Percentiles rank a stretch among this genome's conserved stretches.
Evolutionary conservation across 1,139 yeast species (phyloP).

Genomic region (Candida sp.): DNA sequence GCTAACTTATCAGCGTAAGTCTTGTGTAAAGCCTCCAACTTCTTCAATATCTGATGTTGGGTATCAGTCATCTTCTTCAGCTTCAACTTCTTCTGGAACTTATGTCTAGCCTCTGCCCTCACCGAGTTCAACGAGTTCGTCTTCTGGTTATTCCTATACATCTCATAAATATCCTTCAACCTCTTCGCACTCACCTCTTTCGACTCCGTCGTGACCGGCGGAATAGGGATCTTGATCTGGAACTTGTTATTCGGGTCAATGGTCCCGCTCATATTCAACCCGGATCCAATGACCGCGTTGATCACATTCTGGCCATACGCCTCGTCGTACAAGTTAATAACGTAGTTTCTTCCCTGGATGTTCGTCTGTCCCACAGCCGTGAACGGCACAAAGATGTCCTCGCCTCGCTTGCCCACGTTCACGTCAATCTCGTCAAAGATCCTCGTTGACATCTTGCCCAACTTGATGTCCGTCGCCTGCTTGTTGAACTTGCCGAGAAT

Average conservation of each 20-base stretch:
- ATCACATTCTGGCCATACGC: slow-evolving; percentile 67
- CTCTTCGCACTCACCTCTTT: slow-evolving; percentile 61
- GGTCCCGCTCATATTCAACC: slow-evolving; percentile 80
- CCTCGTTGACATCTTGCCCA: slow-evolving; percentile 70
- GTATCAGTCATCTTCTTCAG: slow-evolving; percentile 60
- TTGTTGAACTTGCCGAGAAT: slow-evolving; percentile 59
- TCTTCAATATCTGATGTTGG: slow-evolving; percentile 54
- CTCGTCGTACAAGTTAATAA: slow-evolving; percentile 87
- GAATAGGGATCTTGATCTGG: slow-evolving; percentile 73
- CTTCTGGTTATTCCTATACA: slow-evolving; percentile 52
- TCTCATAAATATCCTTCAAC: slow-evolving; percentile 67
- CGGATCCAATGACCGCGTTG: slow-evolving; percentile 70
- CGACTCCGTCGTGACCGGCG: slow-evolving; percentile 74
- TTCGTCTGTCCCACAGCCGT: slow-evolving; percentile 77
- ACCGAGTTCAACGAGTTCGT: slow-evolving; percentile 49
- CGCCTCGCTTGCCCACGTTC: slow-evolving; percentile 27
- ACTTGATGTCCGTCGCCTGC: slow-evolving; percentile 61
- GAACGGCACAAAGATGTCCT: slow-evolving; percentile 51
- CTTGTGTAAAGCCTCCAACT: slow-evolving; percentile 73
- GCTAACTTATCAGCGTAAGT: slow-evolving; percentile 60
- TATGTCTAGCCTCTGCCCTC: slow-evolving; percentile 66
- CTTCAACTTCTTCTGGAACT: slow-evolving; percentile 48
- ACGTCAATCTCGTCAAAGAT: slow-evolving; percentile 67
- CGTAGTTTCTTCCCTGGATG: slow-evolving; percentile 68
- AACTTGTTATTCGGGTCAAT: slow-evolving; percentile 74